Evolutionary conservation across 2,329 filamentous ascomycete species (phyloP).

Genomic region (Fusarium domesticum): DNA sequence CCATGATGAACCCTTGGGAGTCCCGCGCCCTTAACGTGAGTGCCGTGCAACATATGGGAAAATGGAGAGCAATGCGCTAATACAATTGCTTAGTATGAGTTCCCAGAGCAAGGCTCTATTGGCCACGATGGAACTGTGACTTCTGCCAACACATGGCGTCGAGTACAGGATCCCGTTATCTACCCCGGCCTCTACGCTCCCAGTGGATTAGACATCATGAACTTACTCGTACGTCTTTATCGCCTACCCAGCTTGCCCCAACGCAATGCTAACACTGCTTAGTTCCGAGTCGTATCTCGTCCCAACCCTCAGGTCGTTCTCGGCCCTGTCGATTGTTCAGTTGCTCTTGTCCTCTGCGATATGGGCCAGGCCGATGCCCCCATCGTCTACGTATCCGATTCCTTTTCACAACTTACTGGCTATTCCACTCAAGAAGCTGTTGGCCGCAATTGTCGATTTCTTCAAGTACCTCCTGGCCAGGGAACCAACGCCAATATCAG

Average conservation of each 20-base stretch:
- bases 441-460: slow-evolving; percentile 79
- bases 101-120: slow-evolving; percentile 22
- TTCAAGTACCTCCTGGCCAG: slow-evolving; percentile 68
- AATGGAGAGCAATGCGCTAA: background rate
- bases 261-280: slow-evolving; percentile 8
- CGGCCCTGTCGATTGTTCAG: slow-evolving; percentile 79
- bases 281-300: slow-evolving; percentile 63
- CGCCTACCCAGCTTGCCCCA: background rate
- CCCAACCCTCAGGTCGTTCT: slow-evolving; percentile 74
- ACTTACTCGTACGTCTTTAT: slow-evolving; percentile 47
- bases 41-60: background rate
- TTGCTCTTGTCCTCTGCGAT: slow-evolving; percentile 80
- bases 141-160: slow-evolving; percentile 24
- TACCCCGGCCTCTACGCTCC: slow-evolving; percentile 55
- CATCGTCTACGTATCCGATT: slow-evolving; percentile 80
- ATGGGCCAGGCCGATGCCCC: slow-evolving; percentile 69
- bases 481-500: slow-evolving; percentile 6
- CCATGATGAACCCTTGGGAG: background rate
- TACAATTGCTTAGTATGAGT: slow-evolving; percentile 21
- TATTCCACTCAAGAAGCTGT: slow-evolving; percentile 72
- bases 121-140: slow-evolving; percentile 21
- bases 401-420: slow-evolving; percentile 75
- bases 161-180: slow-evolving; percentile 46
- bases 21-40: background rate
- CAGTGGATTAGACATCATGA: slow-evolving; percentile 55